Evolutionary conservation across 2,329 filamentous ascomycete species (phyloP), one percentile per base, ranked within the genome.

Genomic region (Pseudogymnoascus verrucosus): DNA sequence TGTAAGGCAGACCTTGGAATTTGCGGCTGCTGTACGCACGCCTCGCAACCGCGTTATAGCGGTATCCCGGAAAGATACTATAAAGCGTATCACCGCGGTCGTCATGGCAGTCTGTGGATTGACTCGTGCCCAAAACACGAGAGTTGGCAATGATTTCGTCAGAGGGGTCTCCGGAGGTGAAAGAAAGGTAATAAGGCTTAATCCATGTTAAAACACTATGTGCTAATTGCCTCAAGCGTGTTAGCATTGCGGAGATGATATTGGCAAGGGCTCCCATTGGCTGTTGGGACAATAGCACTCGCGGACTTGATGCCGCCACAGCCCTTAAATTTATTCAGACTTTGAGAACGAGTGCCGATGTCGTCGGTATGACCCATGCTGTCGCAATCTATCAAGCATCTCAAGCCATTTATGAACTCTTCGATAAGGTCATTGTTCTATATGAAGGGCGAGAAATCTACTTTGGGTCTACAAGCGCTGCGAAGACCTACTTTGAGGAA

Each of bases 341-440:
- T 1, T 74, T 89, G 14, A 78, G 87, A 6, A 81, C 83, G 5
- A 78, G 89, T 80, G 88, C 86, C 0, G 84, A 89, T 65, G 79
- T 86, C 1, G 75, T 84, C 2, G 83, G 84, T 0, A 75, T 87
- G 3, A 76, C 84, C 0, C 81, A 84, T 0, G 83, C 88, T 57
- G 84, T 88, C 10, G 87, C 85, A 0, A 77, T 89, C 0, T 90
- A 90, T 70, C 88, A 89, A 70, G 87, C 88, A 2, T 85, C 85
- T 6, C 87, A 90, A 62, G 84, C 82, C 26, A 89, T 90, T 64
- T 89, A 88, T 71, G 77, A 88, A 26, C 78, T 86, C 0, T 89
- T 89, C 70, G 86, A 90, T 71, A 90, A 89, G 70, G 86, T 89
- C 0, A 77, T 89, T 0, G 81, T 90, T 6, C 78, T 90, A 3